Percentiles rank a stretch among this genome's conserved stretches.
phyloP scores from a whole-genome alignment of 257 asterid species.

The Solanum paucissectum region DNA sequence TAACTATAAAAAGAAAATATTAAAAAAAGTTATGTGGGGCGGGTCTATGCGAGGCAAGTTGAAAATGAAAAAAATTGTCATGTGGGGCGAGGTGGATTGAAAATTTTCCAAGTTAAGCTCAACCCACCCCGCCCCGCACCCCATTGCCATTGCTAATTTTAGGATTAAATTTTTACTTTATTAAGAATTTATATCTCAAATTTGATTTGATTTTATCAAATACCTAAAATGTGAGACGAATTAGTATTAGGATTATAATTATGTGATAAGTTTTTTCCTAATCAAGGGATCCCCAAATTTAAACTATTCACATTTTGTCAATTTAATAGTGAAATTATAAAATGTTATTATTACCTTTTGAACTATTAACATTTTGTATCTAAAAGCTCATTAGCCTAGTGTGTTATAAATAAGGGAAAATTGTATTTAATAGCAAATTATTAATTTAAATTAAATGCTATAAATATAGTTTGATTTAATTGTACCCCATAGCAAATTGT shows the following conservation, averaged over 20 bases:
- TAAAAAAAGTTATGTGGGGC: too few species aligned
- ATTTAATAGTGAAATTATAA: background rate
- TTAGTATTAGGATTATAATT: background rate
- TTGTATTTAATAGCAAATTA: too few species aligned
- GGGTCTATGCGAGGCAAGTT: too few species aligned
- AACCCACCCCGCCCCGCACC: too few species aligned
- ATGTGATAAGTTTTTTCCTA: background rate
- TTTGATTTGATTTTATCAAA: too few species aligned
- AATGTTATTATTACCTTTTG: background rate
- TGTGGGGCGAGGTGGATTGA: too few species aligned
- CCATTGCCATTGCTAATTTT: background rate
- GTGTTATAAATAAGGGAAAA: background rate
- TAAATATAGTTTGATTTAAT: too few species aligned
- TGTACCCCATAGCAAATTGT: rapidly evolving
- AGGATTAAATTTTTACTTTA: background rate
- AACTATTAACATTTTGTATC: background rate
- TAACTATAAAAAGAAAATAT: too few species aligned
- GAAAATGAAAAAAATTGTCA: too few species aligned
- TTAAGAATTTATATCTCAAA: background rate
- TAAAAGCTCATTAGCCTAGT: background rate
- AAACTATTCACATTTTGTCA: background rate
- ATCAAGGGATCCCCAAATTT: background rate
- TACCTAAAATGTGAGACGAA: background rate
- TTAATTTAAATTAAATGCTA: too few species aligned
- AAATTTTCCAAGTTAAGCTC: too few species aligned